These are phyloP conservation scores for Meyerozyma sp. DNA, from an alignment of 1,139 yeast species.

Conservation along the genomic window DNA sequence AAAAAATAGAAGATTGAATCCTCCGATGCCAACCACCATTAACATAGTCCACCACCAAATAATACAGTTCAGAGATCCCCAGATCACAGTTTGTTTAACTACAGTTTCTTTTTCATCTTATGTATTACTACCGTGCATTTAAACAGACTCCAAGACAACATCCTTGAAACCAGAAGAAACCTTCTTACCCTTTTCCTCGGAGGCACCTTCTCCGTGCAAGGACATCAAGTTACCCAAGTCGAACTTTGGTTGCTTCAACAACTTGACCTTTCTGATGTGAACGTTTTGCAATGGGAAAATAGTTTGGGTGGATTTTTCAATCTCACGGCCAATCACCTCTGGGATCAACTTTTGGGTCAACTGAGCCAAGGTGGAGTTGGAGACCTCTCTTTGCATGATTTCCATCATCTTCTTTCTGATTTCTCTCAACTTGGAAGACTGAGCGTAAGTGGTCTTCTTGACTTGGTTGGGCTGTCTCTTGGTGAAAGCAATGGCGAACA, in stretches of 20 bases:
- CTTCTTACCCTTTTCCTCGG: slow-evolving; percentile 88
- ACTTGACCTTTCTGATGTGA: slow-evolving; percentile 87
- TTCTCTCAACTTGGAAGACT: slow-evolving; percentile 82
- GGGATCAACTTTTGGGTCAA: slow-evolving; percentile 85
- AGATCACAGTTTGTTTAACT: not conserved
- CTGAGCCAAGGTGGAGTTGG: slow-evolving; percentile 81
- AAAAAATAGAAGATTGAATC: too few relatives aligned
- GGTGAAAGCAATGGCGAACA: slow-evolving; percentile 90
- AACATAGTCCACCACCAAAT: too few relatives aligned
- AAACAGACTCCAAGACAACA: slow-evolving; percentile 81
- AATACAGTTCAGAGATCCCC: not conserved
- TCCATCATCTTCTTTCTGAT: slow-evolving; percentile 81
- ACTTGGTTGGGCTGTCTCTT: slow-evolving; percentile 85
- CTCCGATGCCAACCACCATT: too few relatives aligned
- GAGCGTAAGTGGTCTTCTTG: slow-evolving; percentile 89
- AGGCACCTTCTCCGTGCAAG: slow-evolving; percentile 83
- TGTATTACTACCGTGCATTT: slow-evolving; percentile 16
- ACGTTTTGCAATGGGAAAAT: slow-evolving; percentile 89
- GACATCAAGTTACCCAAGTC: slow-evolving; percentile 85
- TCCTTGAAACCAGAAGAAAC: slow-evolving; percentile 83
- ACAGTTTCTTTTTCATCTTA: not conserved
- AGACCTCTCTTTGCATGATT: slow-evolving; percentile 81
- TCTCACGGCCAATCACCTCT: slow-evolving; percentile 88
- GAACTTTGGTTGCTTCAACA: slow-evolving; percentile 87
- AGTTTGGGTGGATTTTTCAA: slow-evolving; percentile 78